Base-by-base conservation (phyloP, 192 early-diverging fungal genomes). In the Phlyctochytrium arcticum region DNA sequence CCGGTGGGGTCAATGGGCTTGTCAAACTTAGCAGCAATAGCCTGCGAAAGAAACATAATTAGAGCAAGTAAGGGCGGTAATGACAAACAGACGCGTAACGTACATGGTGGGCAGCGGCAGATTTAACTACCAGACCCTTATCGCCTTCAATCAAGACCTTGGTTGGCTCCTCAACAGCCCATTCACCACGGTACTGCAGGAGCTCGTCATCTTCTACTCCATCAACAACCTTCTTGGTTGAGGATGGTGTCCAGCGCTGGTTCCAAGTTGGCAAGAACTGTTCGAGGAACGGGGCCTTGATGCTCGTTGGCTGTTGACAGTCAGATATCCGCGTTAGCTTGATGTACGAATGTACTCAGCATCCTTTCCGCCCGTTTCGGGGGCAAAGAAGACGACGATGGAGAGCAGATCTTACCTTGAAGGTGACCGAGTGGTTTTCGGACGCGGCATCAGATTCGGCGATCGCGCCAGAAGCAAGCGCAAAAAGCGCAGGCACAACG, bases 61-160 rank as follows among this genome's bases (percentile, higher is more conserved):
- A 21, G 0, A 3, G 6, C 33, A 59, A 24, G 17, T 3, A 12
- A 44, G 23, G 31, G 3, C 35, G 29, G 12, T 57, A 36, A n/a
- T 33, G 29, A 2, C 12, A 24, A 48, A 57, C 6, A 10, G 29
- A 33, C 6, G 12, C 6, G 12, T 17, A 65, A 64, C 66, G 44
- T 70, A 84, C 93, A 64, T 93, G 90, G 68, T 92, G 89, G 5
- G 90, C 85, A 35, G 92, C 92, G 5, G 85, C 74, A 54, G 84
- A 76, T 78, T 92, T 92, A 48, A 89, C 85, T 15, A 93, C 88
- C 33, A 96, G 76, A 8, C 87, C 92, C 32, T 75, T 61, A 73
- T 96, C 92, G 39, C 85, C 86, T 0, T 24, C 35, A 39, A 93
- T 57, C 21, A 55, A 59, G 31, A 74, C 73, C 48, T 82, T 78